Percentiles rank a stretch among this genome's conserved stretches.
Evolutionary conservation across 2,329 filamentous ascomycete species (phyloP).

Genomic region (Hymenoscyphus repandus): DNA sequence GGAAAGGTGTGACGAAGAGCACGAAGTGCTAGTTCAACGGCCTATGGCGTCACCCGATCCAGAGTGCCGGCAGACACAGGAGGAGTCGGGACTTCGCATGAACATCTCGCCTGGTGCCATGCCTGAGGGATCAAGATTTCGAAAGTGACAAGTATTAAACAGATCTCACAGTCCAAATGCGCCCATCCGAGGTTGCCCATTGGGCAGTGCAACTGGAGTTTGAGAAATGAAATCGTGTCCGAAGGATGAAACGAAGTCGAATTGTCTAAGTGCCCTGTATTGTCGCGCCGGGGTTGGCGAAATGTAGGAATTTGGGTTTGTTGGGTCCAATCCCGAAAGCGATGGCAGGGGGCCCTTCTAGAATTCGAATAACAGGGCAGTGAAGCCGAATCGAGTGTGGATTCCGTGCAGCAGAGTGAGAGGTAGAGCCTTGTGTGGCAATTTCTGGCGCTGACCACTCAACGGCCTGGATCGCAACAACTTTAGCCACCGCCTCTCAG

Average conservation of each 20-base stretch:
- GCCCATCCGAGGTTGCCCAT: not conserved
- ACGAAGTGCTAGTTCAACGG: not conserved
- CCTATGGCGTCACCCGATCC: not conserved
- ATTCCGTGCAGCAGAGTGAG: not conserved
- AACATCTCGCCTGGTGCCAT: not conserved
- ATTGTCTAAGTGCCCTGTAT: not conserved
- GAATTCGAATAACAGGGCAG: not conserved
- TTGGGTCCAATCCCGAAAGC: no score
- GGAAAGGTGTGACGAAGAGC: not conserved
- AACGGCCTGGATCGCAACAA: not conserved
- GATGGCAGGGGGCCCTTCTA: not conserved
- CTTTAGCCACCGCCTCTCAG: constrained; percentile 2
- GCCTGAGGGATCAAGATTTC: constrained; percentile 2
- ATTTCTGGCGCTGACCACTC: constrained; percentile 2
- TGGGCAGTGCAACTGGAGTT: not conserved
- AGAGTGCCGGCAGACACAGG: not conserved
- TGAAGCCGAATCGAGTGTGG: not conserved
- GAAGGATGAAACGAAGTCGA: not conserved
- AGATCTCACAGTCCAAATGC: not conserved
- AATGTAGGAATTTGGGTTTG: no score
- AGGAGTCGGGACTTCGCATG: not conserved
- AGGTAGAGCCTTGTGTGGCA: not conserved
- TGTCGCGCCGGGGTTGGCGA: not conserved
- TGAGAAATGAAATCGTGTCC: not conserved
- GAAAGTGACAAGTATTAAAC: not conserved